Base-by-base conservation (phyloP, 345 rosid species). In the Euphorbia peplus region DNA sequence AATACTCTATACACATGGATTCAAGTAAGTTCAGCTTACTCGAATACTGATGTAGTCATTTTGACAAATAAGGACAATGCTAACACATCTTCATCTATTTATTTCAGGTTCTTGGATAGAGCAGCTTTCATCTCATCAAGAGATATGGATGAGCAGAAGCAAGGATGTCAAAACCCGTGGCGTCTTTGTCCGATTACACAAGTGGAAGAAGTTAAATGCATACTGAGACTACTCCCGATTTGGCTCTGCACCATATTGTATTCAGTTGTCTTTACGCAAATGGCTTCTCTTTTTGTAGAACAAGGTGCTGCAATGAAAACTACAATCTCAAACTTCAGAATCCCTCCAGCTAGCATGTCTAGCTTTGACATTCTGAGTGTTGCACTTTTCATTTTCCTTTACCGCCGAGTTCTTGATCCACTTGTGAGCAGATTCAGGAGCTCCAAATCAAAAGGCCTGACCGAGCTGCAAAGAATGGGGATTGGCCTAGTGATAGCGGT, bases 271-370 rank as follows among this genome's bases (percentile, higher is more conserved):
- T 95, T 95, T 79, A 95, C 99, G 4, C 99, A 95, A 75, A 95
- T 95, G 99, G 99, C 99, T 19, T 95, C 99, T 41, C 83, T 95
- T 16, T 95, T 95, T 48, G 99, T 95, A 19, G 99, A 89, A 79
- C 99, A 95, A 88, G 99, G 99, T 8, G 98, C 97, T 53, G 98
- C 96, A 14, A 95, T 95, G 99, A 95, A 85, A 69, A 95, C 98
- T 16, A 75, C 74, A 1, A 53, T 95, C 66, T 80, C 89, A 3
- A 75, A 82, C 67, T 95, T 95, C 85, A 82, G 74, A 67, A 80
- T 95, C 71, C 99, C 99, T 2, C 85, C 99, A 0, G 98, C 99
- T 19, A 86, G 98, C 85, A 95, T 95, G 99, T 95, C 99, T 22
- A 86, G 97, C 85, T 95, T 95, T 19, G 99, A 95, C 81, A 95